Conservation (phyloP, 768 basidiomycete genomes). For the Tylopilus rubrobrunneus region DNA sequence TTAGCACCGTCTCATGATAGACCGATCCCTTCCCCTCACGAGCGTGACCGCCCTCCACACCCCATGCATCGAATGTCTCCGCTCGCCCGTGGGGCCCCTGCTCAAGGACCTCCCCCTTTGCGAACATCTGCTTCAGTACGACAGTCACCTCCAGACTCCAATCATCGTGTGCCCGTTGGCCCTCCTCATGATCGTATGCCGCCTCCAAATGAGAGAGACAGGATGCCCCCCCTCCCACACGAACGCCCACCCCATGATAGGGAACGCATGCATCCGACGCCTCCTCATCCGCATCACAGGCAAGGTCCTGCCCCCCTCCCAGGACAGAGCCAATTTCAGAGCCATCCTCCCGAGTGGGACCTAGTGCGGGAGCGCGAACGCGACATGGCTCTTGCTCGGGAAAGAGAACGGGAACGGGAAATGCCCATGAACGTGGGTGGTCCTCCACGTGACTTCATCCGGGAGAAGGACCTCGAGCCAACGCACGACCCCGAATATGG, state of each 20-base stretch:
- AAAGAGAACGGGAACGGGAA: slow-evolving; percentile 26
- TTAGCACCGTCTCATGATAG: slow-evolving; percentile 22
- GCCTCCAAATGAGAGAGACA: slow-evolving; percentile 22
- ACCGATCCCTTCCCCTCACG: slow-evolving; percentile 22
- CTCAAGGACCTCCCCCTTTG: slow-evolving; percentile 13
- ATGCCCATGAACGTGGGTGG: slow-evolving; percentile 14
- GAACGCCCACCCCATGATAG: slow-evolving; percentile 21
- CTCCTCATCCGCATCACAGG: slow-evolving; percentile 20
- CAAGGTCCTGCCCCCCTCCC: slow-evolving; percentile 20
- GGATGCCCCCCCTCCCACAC: slow-evolving; percentile 22
- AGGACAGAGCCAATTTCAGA: slow-evolving; percentile 31
- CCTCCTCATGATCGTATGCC: slow-evolving; percentile 25
- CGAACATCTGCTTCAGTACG: slow-evolving; percentile 15
- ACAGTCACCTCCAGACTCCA: slow-evolving; percentile 24
- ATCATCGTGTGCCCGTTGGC: slow-evolving; percentile 18
- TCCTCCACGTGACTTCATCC: slow-evolving; percentile 21
- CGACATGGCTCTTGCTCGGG: slow-evolving; percentile 15
- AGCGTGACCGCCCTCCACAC: slow-evolving; percentile 21
- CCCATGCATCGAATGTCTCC: slow-evolving; percentile 26
- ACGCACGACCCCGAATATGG: slow-evolving; percentile 24
- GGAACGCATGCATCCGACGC: slow-evolving; percentile 29
- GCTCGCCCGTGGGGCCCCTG: slow-evolving; percentile 17
- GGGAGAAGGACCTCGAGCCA: slow-evolving; percentile 25
- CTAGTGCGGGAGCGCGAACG: slow-evolving; percentile 22
- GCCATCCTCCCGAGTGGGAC: slow-evolving; percentile 29